Base-by-base conservation (phyloP, 1,284 basidiomycete species). In the Microbotryum saponariae region DNA sequence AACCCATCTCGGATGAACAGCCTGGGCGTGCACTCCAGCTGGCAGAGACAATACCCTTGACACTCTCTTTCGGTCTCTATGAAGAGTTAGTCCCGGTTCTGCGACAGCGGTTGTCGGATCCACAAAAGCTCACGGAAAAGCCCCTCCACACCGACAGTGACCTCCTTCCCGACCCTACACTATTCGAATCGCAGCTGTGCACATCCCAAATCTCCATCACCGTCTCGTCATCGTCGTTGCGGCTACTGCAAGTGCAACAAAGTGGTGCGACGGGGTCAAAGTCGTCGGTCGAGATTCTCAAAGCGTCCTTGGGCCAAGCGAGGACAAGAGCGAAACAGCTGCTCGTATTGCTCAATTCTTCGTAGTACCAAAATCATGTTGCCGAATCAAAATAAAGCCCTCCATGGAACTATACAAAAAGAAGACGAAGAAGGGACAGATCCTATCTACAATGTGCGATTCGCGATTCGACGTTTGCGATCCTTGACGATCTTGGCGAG, bases 1-100 rank as follows among this genome's bases (percentile, higher is more conserved):
- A 66, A 37, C 56, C 56, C 2, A 37, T 67, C 21, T 52, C 63
- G 42, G 27, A 29, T 3, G 16, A 21, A 7, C 16, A 27, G 7
- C 59, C 64, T 0, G 64, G 65, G 0, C 44, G 5, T 14, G 54
- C 58, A 42, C 53, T 68, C 55, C n/a, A 52, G 8, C 37, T 64
- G 5, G 44, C 21, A 6, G 37, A 42, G 37, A 16, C 51, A 18
- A 49, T 59, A 29, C 67, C 67, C 4, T 51, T 51, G 27, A 50
- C 57, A 29, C 59, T 68, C 33, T 59, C 64, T 0, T 68, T 68
- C 47, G 67, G 67, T 10, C 25, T 64, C 27, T 66, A 64, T 61
- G 62, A 68, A 27, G 60, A 59, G 67, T 68, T 25, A 27, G 62
- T 59, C 21, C 21, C 18, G 3, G 8, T 29, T 3, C 37, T 1